These are phyloP conservation scores for Rosa rugosa DNA, from an alignment of 306 rosid genomes.

Conservation along the genomic window DNA sequence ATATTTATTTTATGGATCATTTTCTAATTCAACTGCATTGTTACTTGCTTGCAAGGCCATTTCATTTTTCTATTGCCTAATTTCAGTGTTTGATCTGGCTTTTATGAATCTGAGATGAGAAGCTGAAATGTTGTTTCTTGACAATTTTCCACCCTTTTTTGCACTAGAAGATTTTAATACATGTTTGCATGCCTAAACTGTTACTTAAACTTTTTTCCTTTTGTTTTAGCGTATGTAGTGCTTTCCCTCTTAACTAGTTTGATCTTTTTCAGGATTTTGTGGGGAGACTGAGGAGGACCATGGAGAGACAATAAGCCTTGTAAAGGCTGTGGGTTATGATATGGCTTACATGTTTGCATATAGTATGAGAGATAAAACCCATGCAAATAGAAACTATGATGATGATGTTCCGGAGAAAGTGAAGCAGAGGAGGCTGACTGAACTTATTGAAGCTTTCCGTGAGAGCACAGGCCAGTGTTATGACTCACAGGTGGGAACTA, in stretches of 20 bases:
- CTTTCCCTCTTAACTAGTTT: slow-evolving; percentile 16
- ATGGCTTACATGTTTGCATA: slow-evolving; percentile 99
- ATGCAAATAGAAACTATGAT: slow-evolving; percentile 81
- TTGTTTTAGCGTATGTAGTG: background rate
- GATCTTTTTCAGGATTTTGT: slow-evolving; percentile 69
- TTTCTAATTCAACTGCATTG: background rate
- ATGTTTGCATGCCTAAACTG: background rate
- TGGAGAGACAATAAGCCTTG: slow-evolving; percentile 63
- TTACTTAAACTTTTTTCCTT: background rate
- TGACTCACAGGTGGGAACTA: slow-evolving; percentile 73
- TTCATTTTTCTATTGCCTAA: background rate
- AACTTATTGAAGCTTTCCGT: slow-evolving; percentile 82
- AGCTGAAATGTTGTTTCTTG: background rate
- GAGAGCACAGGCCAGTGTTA: slow-evolving; percentile 85
- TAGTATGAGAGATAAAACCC: slow-evolving; percentile 99
- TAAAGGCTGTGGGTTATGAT: slow-evolving; percentile 77
- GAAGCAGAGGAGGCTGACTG: slow-evolving; percentile 90
- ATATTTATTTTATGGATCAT: background rate
- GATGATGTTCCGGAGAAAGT: slow-evolving; percentile 87
- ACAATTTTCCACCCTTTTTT: background rate
- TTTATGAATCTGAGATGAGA: background rate
- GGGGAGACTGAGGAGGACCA: slow-evolving; percentile 95
- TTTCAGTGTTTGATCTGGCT: background rate
- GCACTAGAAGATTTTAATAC: too few relatives aligned
- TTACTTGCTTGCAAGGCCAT: background rate